Conservation (phyloP, 768 basidiomycete species). For the Symmetrospora coprosmae region DNA sequence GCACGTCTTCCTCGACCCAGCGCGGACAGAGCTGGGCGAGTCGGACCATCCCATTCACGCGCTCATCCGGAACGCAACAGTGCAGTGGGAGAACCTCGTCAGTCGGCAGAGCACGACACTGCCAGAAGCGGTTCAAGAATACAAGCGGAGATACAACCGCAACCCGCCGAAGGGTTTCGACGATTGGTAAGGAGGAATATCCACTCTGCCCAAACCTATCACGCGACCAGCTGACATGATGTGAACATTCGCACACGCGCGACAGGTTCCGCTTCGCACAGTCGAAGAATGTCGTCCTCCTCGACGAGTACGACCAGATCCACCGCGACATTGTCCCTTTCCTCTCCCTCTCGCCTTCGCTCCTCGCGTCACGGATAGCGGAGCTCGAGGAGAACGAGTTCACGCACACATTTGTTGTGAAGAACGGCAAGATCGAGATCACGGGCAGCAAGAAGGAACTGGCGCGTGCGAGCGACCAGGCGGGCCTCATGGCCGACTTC, state of each 20-base stretch:
- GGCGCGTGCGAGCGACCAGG: conserved; percentile 30
- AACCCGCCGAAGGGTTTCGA: conserved; percentile 82
- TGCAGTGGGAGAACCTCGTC: conserved; percentile 44
- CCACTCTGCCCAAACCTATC: not conserved
- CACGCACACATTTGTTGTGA: conserved; percentile 25
- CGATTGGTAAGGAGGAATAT: conserved; percentile 50
- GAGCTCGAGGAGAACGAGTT: conserved; percentile 10
- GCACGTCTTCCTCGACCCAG: conserved; percentile 11
- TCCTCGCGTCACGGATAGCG: conserved; percentile 20
- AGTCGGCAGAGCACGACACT: conserved; percentile 65
- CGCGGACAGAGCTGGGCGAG: not conserved
- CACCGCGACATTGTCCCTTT: conserved; percentile 29
- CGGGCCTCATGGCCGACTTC: conserved; percentile 29
- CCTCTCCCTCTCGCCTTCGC: conserved; percentile 22
- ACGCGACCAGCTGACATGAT: not conserved
- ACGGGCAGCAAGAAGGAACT: conserved; percentile 25
- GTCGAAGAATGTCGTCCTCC: conserved; percentile 19
- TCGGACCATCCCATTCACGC: conserved; percentile 42
- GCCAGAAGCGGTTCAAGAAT: conserved; percentile 62
- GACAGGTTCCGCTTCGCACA: conserved; percentile 12
- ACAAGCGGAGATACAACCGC: conserved; percentile 58
- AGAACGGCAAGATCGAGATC: conserved; percentile 26
- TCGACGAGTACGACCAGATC: conserved; percentile 34
- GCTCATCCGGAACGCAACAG: conserved; percentile 39
- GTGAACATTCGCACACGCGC: not conserved